Percentiles rank a stretch among this genome's conserved stretches.
Conservation (phyloP, 192 early-diverging fungal genomes). For the Rhizoclosmatium globosum region DNA sequence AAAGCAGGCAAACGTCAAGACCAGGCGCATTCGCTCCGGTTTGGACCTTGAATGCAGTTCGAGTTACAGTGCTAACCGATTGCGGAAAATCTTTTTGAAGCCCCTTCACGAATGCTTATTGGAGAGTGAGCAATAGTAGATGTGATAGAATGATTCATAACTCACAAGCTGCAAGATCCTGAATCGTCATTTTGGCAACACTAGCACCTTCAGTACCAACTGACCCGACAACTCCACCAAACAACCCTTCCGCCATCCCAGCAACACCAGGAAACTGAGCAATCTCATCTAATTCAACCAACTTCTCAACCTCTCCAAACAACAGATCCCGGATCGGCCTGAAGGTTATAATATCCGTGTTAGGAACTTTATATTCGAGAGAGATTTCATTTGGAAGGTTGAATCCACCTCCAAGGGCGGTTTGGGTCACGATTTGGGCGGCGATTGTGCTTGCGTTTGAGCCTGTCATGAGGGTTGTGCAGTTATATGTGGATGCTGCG, state of each 20-base stretch:
- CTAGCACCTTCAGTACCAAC: background rate
- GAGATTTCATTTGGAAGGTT: conserved; percentile 80
- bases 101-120: conserved; percentile 71
- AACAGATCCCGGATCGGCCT: conserved; percentile 16
- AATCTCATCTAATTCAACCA: background rate
- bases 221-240: conserved; percentile 1
- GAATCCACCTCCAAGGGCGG: conserved; percentile 88
- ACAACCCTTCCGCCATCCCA: conserved; percentile 66
- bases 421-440: conserved; percentile 76
- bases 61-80: conserved; percentile 82
- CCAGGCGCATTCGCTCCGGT: conserved; percentile 58
- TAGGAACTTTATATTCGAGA: conserved; percentile 55
- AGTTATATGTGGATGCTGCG: conserved; percentile 61
- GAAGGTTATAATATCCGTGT: conserved; percentile 14
- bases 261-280: conserved; percentile 43
- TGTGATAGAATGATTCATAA: background rate
- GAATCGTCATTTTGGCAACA: conserved; percentile 9
- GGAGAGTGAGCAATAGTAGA: background rate
- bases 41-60: conserved; percentile 81
- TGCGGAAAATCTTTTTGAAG: conserved; percentile 85
- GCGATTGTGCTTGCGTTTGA: conserved; percentile 84
- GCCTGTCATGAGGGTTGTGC: conserved; percentile 73
- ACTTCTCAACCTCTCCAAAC: conserved; percentile 6
- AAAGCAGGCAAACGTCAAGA: conserved; percentile 64
- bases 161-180: background rate